Evolutionary conservation across 2,329 filamentous ascomycete genomes (phyloP).

Genomic region (Penicillium olsonii): DNA sequence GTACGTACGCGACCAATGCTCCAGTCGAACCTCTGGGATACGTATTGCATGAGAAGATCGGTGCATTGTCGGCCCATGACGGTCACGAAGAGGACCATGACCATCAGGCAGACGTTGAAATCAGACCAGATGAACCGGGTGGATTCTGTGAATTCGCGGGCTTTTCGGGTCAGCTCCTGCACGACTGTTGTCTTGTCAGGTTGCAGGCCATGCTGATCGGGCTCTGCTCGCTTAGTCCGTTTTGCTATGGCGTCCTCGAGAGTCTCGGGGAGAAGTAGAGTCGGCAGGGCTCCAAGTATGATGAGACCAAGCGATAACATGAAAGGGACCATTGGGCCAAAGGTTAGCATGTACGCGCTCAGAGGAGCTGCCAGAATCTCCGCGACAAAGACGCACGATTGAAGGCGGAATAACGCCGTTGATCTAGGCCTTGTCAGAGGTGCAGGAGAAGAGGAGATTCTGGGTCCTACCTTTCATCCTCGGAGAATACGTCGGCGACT

Average conservation of each 20-base stretch:
- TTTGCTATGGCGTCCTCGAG: slow-evolving; percentile 19
- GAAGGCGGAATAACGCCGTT: slow-evolving; percentile 26
- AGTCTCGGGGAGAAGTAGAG: slow-evolving; percentile 26
- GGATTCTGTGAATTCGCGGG: slow-evolving; percentile 23
- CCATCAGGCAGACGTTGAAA: slow-evolving; percentile 19
- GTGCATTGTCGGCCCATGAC: slow-evolving; percentile 25
- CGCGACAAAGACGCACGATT: slow-evolving; percentile 21
- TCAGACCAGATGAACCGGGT: slow-evolving; percentile 28
- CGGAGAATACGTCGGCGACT: slow-evolving; percentile 30
- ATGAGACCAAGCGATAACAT: slow-evolving; percentile 16
- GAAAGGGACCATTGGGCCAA: slow-evolving; percentile 25
- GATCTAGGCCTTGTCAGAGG: slow-evolving; percentile 17
- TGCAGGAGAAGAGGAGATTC: not conserved
- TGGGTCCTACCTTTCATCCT: slow-evolving; percentile 28
- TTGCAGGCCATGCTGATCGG: not conserved
- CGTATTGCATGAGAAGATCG: slow-evolving; percentile 31
- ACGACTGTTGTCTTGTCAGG: slow-evolving; percentile 7
- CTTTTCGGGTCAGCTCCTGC: slow-evolving; percentile 13
- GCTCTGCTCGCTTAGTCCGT: not conserved
- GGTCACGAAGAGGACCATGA: slow-evolving; percentile 26
- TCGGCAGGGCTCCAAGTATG: slow-evolving; percentile 5
- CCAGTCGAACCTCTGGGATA: slow-evolving; percentile 33
- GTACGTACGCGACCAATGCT: slow-evolving; percentile 27
- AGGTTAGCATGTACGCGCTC: slow-evolving; percentile 31
- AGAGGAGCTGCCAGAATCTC: slow-evolving; percentile 30